Conservation (phyloP, 2,329 filamentous ascomycete genomes). For the Neonectria punicea region DNA sequence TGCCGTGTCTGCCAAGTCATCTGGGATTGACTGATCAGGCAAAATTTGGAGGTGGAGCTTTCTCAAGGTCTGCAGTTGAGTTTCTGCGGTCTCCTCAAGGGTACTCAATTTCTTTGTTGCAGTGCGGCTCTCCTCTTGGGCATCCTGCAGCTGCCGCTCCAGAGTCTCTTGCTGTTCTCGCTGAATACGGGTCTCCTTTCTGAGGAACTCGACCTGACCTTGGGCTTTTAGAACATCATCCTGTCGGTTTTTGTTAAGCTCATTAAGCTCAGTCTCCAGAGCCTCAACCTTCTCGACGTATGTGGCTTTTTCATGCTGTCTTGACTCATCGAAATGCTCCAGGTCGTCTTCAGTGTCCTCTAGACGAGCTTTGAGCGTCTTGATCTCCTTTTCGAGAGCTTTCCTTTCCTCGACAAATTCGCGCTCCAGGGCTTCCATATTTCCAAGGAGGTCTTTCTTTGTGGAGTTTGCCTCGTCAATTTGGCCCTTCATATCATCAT, state of each 20-base stretch:
- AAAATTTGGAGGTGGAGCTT: constrained; percentile 69
- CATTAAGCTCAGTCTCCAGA: constrained; percentile 78
- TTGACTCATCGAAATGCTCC: constrained; percentile 82
- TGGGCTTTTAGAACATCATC: constrained; percentile 69
- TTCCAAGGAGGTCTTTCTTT: constrained; percentile 92
- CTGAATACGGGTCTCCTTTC: constrained; percentile 69
- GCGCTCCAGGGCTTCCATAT: constrained; percentile 90
- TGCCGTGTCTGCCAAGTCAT: constrained; percentile 67
- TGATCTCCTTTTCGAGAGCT: constrained; percentile 83
- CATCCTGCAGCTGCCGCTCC: constrained; percentile 65
- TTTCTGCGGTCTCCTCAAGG: constrained; percentile 62
- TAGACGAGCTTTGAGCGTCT: constrained; percentile 76
- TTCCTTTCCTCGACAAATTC: constrained; percentile 90
- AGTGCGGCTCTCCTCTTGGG: constrained; percentile 64
- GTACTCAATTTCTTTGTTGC: constrained; percentile 62
- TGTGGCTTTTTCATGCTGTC: constrained; percentile 81
- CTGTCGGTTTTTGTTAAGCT: constrained; percentile 65
- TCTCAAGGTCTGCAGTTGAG: constrained; percentile 64
- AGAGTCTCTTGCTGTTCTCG: constrained; percentile 69
- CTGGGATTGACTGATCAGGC: constrained; percentile 62
- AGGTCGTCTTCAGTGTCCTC: constrained; percentile 95
- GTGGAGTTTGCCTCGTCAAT: constrained; percentile 90
- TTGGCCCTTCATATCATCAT: constrained; percentile 71
- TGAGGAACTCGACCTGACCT: constrained; percentile 70
- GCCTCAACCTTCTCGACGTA: constrained; percentile 75